Evolutionary conservation across 768 basidiomycete genomes (phyloP), one percentile per base, ranked within the genome.

Genomic region (Lactarius quietus): DNA sequence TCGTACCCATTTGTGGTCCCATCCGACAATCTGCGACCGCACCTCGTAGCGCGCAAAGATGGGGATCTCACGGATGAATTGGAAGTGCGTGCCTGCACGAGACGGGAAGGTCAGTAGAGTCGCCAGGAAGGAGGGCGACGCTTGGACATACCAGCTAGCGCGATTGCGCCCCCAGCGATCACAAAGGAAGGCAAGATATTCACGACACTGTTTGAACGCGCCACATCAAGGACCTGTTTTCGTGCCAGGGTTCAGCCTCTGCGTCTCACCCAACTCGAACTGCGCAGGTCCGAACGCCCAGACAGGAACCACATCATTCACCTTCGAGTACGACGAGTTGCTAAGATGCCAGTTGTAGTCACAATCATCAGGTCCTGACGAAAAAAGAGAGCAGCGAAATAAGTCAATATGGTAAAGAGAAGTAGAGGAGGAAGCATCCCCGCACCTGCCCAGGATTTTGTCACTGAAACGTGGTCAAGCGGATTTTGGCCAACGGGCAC

Each of bases 1-100:
- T 75, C 84, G 54, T 69, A 88, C 89, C 90, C 90, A 92, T 83
- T 92, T 92, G 38, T 86, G 76, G 59, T 90, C 89, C 90, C 90
- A 92, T 6, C 81, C 76, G 14, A 77, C 86, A 3, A 90, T 74
- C 28, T 73, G 78, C 14, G 83, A 71, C 45, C 85, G 78, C 12
- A 91, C 79, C 74, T 92, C 87, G 68, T 88, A 92, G 1, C 75
- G 73, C 10, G 80, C 71, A 8, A 89, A 74, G 59, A 87, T 84
- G 1, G 87, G 82, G 28, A 92, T 89, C 74, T 92, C 90, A 18
- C 82, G 82, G 52, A 90, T 75, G 73, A 88, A 92, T 67, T 82
- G 78, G 72, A 82, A 89, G 71, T 90, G 84, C 0, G 88, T 87
- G 2, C 81, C 89, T 3, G 53, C 26, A 5, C 38, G 28, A 5